A percentile compares a stretch with the other conserved stretches of the same genome.
Conservation (phyloP, 2,329 filamentous ascomycete species). For the Sodiomyces alkalinus region DNA sequence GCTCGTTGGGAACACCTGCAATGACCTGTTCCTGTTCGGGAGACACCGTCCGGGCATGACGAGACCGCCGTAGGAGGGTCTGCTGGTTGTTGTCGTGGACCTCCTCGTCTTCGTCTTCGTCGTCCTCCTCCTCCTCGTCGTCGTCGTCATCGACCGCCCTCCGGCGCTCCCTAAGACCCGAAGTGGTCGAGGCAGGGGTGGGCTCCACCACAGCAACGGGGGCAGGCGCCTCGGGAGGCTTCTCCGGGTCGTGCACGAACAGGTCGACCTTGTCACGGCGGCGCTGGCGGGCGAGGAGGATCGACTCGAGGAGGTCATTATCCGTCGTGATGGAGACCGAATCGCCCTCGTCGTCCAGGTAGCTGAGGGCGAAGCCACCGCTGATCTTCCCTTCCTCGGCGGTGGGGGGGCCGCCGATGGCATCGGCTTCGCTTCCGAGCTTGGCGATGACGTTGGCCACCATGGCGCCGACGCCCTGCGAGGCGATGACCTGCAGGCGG, state of each 20-base stretch:
- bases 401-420: constrained; percentile 64
- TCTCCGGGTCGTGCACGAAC: constrained; percentile 86
- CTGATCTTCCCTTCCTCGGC: constrained; percentile 69
- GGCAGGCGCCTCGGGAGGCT: constrained; percentile 60
- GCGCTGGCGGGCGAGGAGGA: constrained; percentile 63
- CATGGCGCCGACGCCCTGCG: constrained; percentile 67
- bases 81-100: constrained; percentile 25
- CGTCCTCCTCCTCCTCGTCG: constrained; percentile 37
- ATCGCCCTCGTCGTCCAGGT: constrained; percentile 92
- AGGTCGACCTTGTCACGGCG: constrained; percentile 88
- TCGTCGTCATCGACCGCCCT: constrained; percentile 35
- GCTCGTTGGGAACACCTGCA: constrained; percentile 81
- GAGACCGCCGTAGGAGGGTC: constrained; percentile 28
- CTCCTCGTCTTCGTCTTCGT: constrained; percentile 38
- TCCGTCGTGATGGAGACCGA: constrained; percentile 95
- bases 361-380: constrained; percentile 81
- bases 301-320: constrained; percentile 80
- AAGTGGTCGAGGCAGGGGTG: constrained; percentile 33
- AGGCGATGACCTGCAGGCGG: constrained; percentile 69
- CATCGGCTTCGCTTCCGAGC: constrained; percentile 68
- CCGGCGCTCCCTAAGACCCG: constrained; percentile 34
- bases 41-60: constrained; percentile 18
- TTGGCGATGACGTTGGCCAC: constrained; percentile 67
- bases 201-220: constrained; percentile 20
- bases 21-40: constrained; percentile 62